phyloP scores from a whole-genome alignment of 1,139 yeast species.

The Blastobotrys proliferans region DNA sequence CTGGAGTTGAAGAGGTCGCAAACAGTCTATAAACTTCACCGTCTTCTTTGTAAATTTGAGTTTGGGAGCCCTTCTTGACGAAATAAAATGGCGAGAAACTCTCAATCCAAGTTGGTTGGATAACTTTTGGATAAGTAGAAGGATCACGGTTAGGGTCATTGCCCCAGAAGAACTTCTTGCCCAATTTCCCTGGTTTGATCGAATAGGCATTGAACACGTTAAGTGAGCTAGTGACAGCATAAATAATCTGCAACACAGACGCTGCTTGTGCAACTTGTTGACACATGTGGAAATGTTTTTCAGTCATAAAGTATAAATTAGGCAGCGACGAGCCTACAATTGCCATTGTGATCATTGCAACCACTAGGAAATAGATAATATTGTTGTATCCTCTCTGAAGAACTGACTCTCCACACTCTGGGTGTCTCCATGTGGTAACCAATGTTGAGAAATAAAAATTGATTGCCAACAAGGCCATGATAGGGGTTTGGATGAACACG shows the following conservation, averaged over 20 bases:
- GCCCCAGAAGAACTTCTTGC: constrained; percentile 37
- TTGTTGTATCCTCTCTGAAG: constrained; percentile 56
- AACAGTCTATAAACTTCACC: constrained; percentile 3
- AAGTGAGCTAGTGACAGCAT: constrained; percentile 51
- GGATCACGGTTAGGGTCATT: constrained; percentile 2
- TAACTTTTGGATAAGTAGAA: constrained; percentile 43
- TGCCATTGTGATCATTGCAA: constrained; percentile 61
- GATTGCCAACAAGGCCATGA: constrained; percentile 43
- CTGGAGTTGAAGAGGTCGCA: constrained; percentile 8
- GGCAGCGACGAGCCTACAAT: constrained; percentile 64
- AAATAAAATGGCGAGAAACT: constrained; percentile 48
- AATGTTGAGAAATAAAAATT: constrained; percentile 59
- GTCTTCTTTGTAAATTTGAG: not conserved
- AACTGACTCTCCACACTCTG: constrained; percentile 61
- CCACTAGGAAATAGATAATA: constrained; percentile 49
- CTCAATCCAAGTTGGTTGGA: constrained; percentile 80
- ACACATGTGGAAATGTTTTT: constrained; percentile 45
- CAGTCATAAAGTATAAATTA: constrained; percentile 52
- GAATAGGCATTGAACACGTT: constrained; percentile 52
- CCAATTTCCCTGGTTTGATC: constrained; percentile 48
- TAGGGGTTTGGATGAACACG: constrained; percentile 50
- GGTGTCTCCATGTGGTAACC: constrained; percentile 78
- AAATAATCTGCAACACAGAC: constrained; percentile 50
- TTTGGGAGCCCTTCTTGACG: constrained; percentile 26
- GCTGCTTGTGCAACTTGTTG: constrained; percentile 59